Percentiles rank a stretch among this genome's conserved stretches.
Conservation (phyloP, 176 grass and related monocot species). For the Hordeum vulgare region MorexV3_pseudomolecules_assembly NC_058521.1:591433684-591434183, state of each 20-base stretch:
- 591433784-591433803: not conserved
- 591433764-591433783: not conserved
- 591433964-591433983: not conserved
- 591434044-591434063: conserved; percentile 5
- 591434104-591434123: conserved; percentile 69
- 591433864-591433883: not conserved
- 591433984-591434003: not conserved
- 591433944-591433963: not conserved
- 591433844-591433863: not conserved
- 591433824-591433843: not conserved
- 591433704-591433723: not conserved
- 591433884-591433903: not conserved
- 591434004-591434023: not conserved
- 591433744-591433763: not conserved
- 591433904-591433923: not conserved
- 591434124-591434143: conserved; percentile 89
- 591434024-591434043: conserved; percentile 1
- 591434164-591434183: conserved; percentile 51
- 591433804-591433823: not conserved
- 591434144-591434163: conserved; percentile 90
- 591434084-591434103: conserved; percentile 63
- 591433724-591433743: not conserved
- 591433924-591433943: not conserved
- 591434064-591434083: conserved; percentile 83
- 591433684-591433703: not conserved